A percentile compares a stretch with the other conserved stretches of the same genome.
Evolutionary conservation across 1,139 yeast genomes (phyloP).

Genomic region (Yamadazyma oceani): DNA sequence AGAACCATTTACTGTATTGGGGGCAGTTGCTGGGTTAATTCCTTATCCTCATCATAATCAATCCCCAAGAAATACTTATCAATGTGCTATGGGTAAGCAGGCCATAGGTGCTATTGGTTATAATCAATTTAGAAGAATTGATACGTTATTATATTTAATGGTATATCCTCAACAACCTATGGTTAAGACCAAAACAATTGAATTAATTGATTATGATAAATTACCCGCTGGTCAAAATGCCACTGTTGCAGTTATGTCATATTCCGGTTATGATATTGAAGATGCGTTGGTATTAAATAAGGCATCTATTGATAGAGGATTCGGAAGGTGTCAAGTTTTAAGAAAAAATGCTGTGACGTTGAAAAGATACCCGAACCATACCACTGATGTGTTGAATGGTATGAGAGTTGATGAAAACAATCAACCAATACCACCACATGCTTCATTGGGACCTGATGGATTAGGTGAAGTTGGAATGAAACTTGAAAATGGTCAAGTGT

Average conservation of each 20-base stretch:
- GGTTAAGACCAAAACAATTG: slow-evolving; percentile 98
- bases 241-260: slow-evolving; percentile 98
- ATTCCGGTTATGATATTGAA: slow-evolving; percentile 98
- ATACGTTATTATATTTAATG: slow-evolving; percentile 89
- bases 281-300: slow-evolving; percentile 96
- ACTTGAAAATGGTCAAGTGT: slow-evolving; percentile 90
- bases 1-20: slow-evolving; percentile 93
- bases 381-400: slow-evolving; percentile 88
- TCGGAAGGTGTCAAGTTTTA: slow-evolving; percentile 97
- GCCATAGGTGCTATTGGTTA: slow-evolving; percentile 99
- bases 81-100: slow-evolving; percentile 99
- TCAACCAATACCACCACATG: slow-evolving; percentile 82
- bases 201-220: slow-evolving; percentile 90
- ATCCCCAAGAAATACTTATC: slow-evolving; percentile 97
- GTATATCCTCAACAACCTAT: slow-evolving; percentile 98
- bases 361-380: slow-evolving; percentile 90
- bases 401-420: slow-evolving; percentile 83
- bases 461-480: slow-evolving; percentile 93
- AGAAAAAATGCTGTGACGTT: slow-evolving; percentile 86
- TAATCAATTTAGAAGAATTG: slow-evolving; percentile 93
- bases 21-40: slow-evolving; percentile 98
- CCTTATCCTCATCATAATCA: slow-evolving; percentile 99
- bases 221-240: slow-evolving; percentile 99
- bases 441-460: slow-evolving; percentile 90
- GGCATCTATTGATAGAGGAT: slow-evolving; percentile 92